A percentile compares a stretch with the other conserved stretches of the same genome.
phyloP scores from a whole-genome alignment of 305 asterid species.

The Fraxinus greggii region DNA sequence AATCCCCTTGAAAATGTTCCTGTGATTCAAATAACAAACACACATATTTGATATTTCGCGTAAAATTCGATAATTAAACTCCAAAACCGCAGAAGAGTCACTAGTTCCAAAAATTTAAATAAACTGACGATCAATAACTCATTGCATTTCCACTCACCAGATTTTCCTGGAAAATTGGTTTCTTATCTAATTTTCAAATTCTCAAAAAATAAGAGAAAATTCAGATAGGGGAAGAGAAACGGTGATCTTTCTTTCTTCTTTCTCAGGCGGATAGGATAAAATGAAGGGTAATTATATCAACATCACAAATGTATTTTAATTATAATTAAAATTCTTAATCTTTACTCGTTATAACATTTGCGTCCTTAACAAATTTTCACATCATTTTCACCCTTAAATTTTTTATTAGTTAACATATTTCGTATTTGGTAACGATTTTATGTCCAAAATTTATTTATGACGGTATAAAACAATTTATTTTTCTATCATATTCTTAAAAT shows the following conservation, averaged over 20 bases:
- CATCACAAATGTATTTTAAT: too few relatives aligned
- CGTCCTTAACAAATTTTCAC: too few relatives aligned
- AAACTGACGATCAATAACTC: neutral
- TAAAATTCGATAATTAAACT: neutral
- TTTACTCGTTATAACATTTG: too few relatives aligned
- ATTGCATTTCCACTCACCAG: conserved; percentile 39
- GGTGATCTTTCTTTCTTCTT: conserved; percentile 6
- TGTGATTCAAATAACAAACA: conserved; percentile 24
- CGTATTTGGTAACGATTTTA: too few relatives aligned
- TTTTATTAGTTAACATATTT: too few relatives aligned
- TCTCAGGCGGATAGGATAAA: conserved; percentile 24
- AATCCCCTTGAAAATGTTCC: conserved; percentile 25
- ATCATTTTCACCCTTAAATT: too few relatives aligned
- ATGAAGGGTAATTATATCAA: neutral
- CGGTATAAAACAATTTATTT: too few relatives aligned
- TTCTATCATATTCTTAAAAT: too few relatives aligned
- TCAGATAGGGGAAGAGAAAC: conserved; percentile 19
- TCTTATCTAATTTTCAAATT: neutral
- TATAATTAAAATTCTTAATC: too few relatives aligned
- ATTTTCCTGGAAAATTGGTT: neutral
- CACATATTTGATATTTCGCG: neutral
- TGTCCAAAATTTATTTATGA: too few relatives aligned
- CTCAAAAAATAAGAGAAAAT: neutral
- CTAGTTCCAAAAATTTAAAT: conserved; percentile 2
- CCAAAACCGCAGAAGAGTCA: neutral